Evolutionary conservation across 2,329 filamentous ascomycete species (phyloP).

Genomic region (Chaetomium globosum): DNA sequence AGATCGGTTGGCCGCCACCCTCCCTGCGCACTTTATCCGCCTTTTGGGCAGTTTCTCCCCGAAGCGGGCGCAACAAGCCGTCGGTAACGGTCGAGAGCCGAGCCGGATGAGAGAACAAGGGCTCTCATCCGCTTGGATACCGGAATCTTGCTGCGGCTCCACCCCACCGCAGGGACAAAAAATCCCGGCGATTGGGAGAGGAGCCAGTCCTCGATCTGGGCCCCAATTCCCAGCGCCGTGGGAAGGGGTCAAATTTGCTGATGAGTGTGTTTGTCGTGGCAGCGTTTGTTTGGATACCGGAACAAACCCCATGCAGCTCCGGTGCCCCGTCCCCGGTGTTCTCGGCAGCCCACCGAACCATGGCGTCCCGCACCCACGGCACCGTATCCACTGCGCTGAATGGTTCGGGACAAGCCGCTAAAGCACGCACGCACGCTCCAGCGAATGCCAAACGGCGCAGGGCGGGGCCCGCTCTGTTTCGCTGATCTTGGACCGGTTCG

Average conservation of each 20-base stretch:
- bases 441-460: slow-evolving; percentile 6
- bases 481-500: slow-evolving; percentile 17
- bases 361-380: not conserved
- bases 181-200: slow-evolving; percentile 15
- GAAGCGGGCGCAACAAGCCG: not conserved
- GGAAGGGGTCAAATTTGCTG: slow-evolving; percentile 4
- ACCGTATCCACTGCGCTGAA: not conserved
- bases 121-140: slow-evolving; percentile 17
- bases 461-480: not conserved
- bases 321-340: slow-evolving; percentile 9
- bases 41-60: not conserved
- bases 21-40: not conserved
- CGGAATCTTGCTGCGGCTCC: slow-evolving; percentile 3
- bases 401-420: not conserved
- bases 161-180: slow-evolving; percentile 7
- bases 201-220: not conserved
- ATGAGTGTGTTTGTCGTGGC: slow-evolving; percentile 22
- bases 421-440: slow-evolving; percentile 1
- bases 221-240: slow-evolving; percentile 16
- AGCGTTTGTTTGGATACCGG: slow-evolving; percentile 19
- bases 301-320: not conserved
- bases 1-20: not conserved
- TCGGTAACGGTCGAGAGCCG: not conserved
- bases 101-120: not conserved
- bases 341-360: not conserved